A percentile compares a stretch with the other conserved stretches of the same genome.
These are phyloP conservation scores for Pyrrhoderma lamaoense DNA, from an alignment of 1,284 basidiomycete species.

Conservation along the genomic window DNA sequence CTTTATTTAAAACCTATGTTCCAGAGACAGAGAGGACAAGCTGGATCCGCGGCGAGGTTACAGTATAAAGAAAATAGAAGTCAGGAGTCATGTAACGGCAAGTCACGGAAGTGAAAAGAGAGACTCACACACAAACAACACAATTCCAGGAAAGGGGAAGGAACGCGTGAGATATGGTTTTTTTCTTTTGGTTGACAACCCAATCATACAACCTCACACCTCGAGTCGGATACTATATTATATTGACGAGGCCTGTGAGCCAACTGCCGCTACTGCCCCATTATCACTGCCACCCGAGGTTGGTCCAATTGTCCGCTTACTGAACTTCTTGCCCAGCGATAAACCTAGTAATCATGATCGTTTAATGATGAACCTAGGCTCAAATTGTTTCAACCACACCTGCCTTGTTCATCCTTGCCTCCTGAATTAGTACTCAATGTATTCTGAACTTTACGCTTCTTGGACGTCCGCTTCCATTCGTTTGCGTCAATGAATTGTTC, in stretches of 20 bases:
- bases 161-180: conserved; percentile 1
- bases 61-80: background rate
- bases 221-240: conserved; percentile 7
- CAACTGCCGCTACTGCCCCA: background rate
- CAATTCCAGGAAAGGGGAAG: conserved; percentile 13
- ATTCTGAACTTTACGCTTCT: conserved; percentile 7
- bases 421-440: background rate
- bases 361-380: background rate
- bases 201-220: conserved; percentile 2
- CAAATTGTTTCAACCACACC: background rate
- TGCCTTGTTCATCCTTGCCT: conserved; percentile 7
- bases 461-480: background rate
- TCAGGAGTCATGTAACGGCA: conserved; percentile 1
- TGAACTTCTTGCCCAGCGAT: conserved; percentile 1
- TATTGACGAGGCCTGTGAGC: conserved; percentile 5
- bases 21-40: background rate
- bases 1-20: background rate
- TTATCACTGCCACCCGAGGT: conserved; percentile 1
- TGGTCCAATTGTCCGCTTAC: conserved; percentile 3
- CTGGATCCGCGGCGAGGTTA: background rate
- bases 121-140: background rate
- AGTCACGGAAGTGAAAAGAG: background rate
- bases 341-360: background rate
- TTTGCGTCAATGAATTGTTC: background rate
- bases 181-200: background rate